phyloP scores from a whole-genome alignment of 2,329 filamentous ascomycete genomes.

The Tolypocladium paradoxum region DNA sequence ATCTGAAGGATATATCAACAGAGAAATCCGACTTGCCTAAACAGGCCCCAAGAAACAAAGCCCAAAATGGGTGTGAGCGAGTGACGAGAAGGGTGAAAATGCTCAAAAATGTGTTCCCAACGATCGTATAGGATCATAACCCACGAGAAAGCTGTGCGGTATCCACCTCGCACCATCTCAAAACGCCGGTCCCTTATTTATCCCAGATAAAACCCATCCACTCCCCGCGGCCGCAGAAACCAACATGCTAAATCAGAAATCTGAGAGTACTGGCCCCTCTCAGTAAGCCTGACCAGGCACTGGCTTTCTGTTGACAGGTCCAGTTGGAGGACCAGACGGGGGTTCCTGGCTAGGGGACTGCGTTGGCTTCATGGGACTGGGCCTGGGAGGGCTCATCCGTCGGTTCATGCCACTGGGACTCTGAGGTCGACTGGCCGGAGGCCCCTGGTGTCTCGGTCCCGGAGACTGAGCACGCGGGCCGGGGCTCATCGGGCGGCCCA shows the following conservation, averaged over 20 bases:
- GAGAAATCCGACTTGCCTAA: not conserved
- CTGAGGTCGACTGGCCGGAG: slow-evolving; percentile 21
- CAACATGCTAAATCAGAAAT: slow-evolving; percentile 4
- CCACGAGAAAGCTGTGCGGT: slow-evolving; percentile 9
- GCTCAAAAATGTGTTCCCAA: slow-evolving; percentile 10
- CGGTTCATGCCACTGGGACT: slow-evolving; percentile 31
- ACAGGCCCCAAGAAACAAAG: not conserved
- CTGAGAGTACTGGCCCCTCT: not conserved
- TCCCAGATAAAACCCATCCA: not conserved
- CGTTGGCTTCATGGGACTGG: slow-evolving; percentile 35
- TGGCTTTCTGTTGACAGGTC: slow-evolving; percentile 41
- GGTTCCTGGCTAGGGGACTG: slow-evolving; percentile 20
- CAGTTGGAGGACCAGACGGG: slow-evolving; percentile 27
- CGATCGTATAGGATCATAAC: slow-evolving; percentile 12
- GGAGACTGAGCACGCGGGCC: slow-evolving; percentile 35
- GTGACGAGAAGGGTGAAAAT: slow-evolving; percentile 20
- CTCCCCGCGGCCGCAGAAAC: not conserved
- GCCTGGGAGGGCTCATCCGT: slow-evolving; percentile 31
- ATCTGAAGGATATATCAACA: slow-evolving; percentile 1
- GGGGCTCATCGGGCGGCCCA: slow-evolving; percentile 21
- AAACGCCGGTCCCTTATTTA: slow-evolving; percentile 18
- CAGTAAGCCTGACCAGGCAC: slow-evolving; percentile 44
- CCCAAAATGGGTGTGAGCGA: slow-evolving; percentile 14
- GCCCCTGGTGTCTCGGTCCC: slow-evolving; percentile 23
- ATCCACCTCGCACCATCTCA: slow-evolving; percentile 10